Conservation (phyloP, 208 protist species). For the Leishmania gerbilli region DNA sequence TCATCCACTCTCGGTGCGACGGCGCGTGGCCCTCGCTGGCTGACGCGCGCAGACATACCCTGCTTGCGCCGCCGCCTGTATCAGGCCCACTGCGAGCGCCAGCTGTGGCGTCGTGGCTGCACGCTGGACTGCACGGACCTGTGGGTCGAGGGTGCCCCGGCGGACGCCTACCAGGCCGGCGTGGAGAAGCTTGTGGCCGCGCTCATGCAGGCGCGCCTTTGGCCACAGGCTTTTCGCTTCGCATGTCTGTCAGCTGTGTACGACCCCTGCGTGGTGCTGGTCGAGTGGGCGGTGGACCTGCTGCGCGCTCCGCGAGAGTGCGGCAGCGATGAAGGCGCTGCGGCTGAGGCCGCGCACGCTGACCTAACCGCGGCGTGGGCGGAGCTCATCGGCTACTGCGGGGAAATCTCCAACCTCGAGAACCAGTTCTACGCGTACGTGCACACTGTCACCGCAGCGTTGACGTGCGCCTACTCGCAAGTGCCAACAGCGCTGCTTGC, state of each 20-base stretch:
- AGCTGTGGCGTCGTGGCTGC: constrained; percentile 58
- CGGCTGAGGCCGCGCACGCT: constrained; percentile 25
- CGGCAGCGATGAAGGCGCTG: not conserved
- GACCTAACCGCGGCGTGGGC: constrained; percentile 50
- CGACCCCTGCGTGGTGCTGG: constrained; percentile 53
- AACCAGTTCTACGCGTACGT: constrained; percentile 66
- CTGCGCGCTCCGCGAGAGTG: constrained; percentile 24
- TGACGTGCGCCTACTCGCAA: constrained; percentile 44
- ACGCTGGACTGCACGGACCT: constrained; percentile 76
- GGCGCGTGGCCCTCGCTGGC: constrained; percentile 25
- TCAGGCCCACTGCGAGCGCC: constrained; percentile 81
- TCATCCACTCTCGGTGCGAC: not conserved
- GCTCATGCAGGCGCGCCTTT: constrained; percentile 72
- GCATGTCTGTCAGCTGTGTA: constrained; percentile 39
- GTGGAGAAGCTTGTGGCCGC: constrained; percentile 57
- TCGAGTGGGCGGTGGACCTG: constrained; percentile 66
- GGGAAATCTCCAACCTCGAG: constrained; percentile 51
- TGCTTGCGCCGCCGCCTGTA: constrained; percentile 73
- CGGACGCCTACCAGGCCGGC: constrained; percentile 36
- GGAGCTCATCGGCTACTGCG: constrained; percentile 56
- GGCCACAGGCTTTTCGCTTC: constrained; percentile 73
- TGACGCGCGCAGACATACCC: constrained; percentile 66
- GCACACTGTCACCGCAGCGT: constrained; percentile 50
- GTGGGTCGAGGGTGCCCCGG: constrained; percentile 64
- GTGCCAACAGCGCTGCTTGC: constrained; percentile 51